phyloP scores from a whole-genome alignment of 1,139 yeast genomes.

The Yamadazyma siamensis region DNA sequence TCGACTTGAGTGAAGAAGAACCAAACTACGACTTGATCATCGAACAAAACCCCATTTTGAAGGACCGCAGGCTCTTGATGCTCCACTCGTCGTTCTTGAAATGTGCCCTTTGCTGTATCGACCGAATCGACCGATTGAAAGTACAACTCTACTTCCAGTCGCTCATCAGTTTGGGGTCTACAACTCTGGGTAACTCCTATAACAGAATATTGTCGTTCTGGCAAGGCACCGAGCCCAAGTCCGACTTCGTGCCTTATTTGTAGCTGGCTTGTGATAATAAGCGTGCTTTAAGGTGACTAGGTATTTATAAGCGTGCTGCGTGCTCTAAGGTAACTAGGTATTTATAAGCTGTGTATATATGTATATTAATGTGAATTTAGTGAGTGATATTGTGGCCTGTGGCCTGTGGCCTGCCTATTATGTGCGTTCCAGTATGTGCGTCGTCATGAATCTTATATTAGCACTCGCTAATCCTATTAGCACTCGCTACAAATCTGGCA shows the following conservation, averaged over 20 bases:
- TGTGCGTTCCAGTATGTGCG: too few species aligned
- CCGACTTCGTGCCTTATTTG: slow-evolving; percentile 16
- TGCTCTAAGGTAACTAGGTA: too few species aligned
- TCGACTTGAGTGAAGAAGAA: slow-evolving; percentile 7
- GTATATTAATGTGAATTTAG: neutral
- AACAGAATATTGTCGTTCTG: slow-evolving; percentile 10
- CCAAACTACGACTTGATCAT: slow-evolving; percentile 8
- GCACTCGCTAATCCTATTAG: too few species aligned
- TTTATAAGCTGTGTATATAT: neutral
- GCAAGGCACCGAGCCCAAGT: slow-evolving; percentile 10
- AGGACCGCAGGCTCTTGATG: slow-evolving; percentile 15
- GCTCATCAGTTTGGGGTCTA: slow-evolving; percentile 12
- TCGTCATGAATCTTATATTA: too few species aligned
- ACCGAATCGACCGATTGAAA: slow-evolving; percentile 7
- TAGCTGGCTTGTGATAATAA: neutral
- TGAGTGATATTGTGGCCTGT: neutral
- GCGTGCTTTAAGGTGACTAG: too few species aligned
- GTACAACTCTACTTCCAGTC: slow-evolving; percentile 12
- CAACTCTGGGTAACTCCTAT: slow-evolving; percentile 13
- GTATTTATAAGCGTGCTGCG: too few species aligned
- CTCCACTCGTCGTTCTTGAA: slow-evolving; percentile 14
- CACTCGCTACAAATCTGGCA: too few species aligned
- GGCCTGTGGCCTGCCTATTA: too few species aligned
- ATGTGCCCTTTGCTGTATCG: slow-evolving; percentile 13
- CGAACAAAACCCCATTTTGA: slow-evolving; percentile 5